Base-by-base conservation (phyloP, 2,329 filamentous ascomycete genomes). In the Cytospora piceae region DNA sequence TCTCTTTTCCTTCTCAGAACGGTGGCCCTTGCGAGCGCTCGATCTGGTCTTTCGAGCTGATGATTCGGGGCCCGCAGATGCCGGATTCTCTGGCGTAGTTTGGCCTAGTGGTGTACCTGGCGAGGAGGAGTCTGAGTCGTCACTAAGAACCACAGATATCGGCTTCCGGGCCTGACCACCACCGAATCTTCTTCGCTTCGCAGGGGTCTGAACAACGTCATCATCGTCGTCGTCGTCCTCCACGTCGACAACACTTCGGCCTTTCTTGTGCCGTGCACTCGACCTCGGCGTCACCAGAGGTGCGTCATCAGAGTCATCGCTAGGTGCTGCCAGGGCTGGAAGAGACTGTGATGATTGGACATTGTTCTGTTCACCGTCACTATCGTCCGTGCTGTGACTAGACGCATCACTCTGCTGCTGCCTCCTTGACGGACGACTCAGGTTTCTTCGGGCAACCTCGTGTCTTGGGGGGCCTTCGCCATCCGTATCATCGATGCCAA, bases 1-100 rank as follows among this genome's bases (percentile, higher is more conserved):
- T 20, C 73, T 73, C 71, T 80, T 80, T 62, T 80, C 74, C 63
- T 77, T 79, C 15, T 74, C 73, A 1, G 76, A 77, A 4, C 78
- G 74, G 64, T 77, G 73, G 27, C 68, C 68, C 52, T 66, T 74
- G n/a, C 65, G 69, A 3, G 55, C 63, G 27, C 56, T 66, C 11
- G 59, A 66, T 31, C 66, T 63, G 59, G 37, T 66, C 56, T 55
- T 60, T 39, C 63, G 57, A 37, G 57, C 32, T 22, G 57, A 53
- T 37, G 66, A 63, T 5, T 58, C 12, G 15, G 66, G 56, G 20
- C 63, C 58, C 27, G 52, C 49, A 22, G 63, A 61, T 4, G 22
- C 32, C 14, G 27, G 56, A 14, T 27, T 37, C 17, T 31, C 39
- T 12, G 34, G 37, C 17, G 58, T 62, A 27, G 11, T 34, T 24